Conservation (phyloP, 1,284 basidiomycete genomes). For the Gastroboletus turbinatus region DNA sequence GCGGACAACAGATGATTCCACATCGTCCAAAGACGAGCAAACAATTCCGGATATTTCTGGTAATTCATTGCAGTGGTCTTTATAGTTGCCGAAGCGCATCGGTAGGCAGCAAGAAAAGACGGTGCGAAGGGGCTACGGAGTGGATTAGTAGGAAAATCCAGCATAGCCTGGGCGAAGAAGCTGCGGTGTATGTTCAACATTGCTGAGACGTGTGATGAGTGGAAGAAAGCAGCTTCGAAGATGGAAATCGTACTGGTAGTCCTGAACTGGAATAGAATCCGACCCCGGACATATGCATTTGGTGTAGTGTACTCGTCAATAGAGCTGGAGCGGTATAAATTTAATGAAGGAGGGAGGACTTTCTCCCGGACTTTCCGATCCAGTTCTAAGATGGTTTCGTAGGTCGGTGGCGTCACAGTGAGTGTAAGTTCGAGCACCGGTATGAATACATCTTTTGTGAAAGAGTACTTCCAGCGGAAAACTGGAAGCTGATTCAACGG, state of each 20-base stretch:
- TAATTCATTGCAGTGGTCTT: slow-evolving; percentile 50
- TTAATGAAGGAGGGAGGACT: slow-evolving; percentile 49
- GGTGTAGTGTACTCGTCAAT: slow-evolving; percentile 51
- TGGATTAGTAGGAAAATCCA: slow-evolving; percentile 59
- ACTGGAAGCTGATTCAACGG: slow-evolving; percentile 23
- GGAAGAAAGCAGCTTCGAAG: background rate
- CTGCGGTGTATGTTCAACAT: slow-evolving; percentile 58
- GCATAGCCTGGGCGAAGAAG: slow-evolving; percentile 62
- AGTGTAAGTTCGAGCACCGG: slow-evolving; percentile 50
- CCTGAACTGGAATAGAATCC: slow-evolving; percentile 52
- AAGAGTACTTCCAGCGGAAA: slow-evolving; percentile 35
- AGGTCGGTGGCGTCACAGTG: slow-evolving; percentile 50
- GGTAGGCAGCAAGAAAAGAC: slow-evolving; percentile 61
- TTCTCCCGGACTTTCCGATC: slow-evolving; percentile 59
- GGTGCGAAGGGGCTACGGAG: slow-evolving; percentile 62
- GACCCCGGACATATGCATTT: slow-evolving; percentile 47
- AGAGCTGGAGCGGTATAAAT: slow-evolving; percentile 45
- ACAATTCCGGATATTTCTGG: slow-evolving; percentile 53
- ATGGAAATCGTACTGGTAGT: slow-evolving; percentile 39
- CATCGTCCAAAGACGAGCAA: slow-evolving; percentile 51
- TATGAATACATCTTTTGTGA: slow-evolving; percentile 48
- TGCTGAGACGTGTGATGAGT: slow-evolving; percentile 35
- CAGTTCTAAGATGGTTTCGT: slow-evolving; percentile 54
- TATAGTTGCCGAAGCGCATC: slow-evolving; percentile 58
- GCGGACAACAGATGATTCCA: slow-evolving; percentile 59